These are phyloP conservation scores for Penicillium herquei DNA, from an alignment of 495 filamentous ascomycete species.

Conservation along the genomic window DNA sequence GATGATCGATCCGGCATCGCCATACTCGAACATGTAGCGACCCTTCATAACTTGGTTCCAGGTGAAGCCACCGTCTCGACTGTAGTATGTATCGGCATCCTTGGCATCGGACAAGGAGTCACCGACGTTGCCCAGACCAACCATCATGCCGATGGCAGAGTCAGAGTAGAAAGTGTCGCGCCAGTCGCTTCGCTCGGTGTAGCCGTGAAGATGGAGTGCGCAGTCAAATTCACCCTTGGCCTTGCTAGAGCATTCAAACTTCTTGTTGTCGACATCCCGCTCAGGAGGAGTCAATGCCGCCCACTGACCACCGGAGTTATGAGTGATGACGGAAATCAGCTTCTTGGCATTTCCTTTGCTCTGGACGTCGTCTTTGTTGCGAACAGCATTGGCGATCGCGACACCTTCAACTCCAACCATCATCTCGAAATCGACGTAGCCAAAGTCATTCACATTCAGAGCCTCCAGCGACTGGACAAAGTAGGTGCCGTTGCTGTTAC, in stretches of 20 bases:
- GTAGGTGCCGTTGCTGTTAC: constrained; percentile 94
- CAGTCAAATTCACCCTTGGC: constrained; percentile 59
- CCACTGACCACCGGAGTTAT: constrained; percentile 94
- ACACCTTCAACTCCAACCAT: constrained; percentile 90
- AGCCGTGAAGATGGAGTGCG: constrained; percentile 89
- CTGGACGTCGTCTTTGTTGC: constrained; percentile 61
- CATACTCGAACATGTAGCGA: constrained; percentile 85
- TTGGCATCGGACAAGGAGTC: constrained; percentile 51
- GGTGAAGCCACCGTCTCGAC: constrained; percentile 78
- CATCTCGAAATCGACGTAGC: constrained; percentile 95
- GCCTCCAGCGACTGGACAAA: constrained; percentile 77
- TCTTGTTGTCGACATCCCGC: constrained; percentile 66
- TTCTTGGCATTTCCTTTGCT: constrained; percentile 69
- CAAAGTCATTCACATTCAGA: constrained; percentile 71
- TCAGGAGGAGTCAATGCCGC: constrained; percentile 63
- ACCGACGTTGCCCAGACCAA: constrained; percentile 90
- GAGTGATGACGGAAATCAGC: constrained; percentile 84
- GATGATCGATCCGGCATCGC: constrained; percentile 88
- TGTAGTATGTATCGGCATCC: constrained; percentile 83
- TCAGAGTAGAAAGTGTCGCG: constrained; percentile 81
- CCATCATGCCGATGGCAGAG: constrained; percentile 87
- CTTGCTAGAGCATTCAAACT: constrained; percentile 60
- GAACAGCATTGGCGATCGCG: constrained; percentile 78
- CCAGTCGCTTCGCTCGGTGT: constrained; percentile 80
- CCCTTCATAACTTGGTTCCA: constrained; percentile 87